Base-by-base conservation (phyloP, 345 rosid genomes). In the Dimocarpus longan region DNA sequence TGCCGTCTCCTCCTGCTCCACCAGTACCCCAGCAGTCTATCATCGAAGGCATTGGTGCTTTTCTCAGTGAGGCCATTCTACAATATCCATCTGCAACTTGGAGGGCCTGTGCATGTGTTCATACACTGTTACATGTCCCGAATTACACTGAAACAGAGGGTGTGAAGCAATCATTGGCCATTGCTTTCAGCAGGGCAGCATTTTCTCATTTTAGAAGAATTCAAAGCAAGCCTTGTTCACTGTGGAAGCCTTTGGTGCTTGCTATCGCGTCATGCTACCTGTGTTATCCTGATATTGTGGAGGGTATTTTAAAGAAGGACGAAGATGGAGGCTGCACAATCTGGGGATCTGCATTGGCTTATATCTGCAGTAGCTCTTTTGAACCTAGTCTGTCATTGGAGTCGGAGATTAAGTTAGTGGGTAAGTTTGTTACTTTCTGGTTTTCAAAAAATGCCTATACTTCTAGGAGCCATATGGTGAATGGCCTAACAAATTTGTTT, bases 31-130 rank as follows among this genome's bases (percentile, higher is more conserved):
- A 77, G n/a, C 80, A 77, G 75, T 91, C 97, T 75, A 86, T 92
- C 57, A 79, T 89, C 82, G 98, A 94, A 85, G 90, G 90, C 68
- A 86, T 94, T 70, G 85, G 91, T 79, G 85, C 90, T 75, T 94
- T 92, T 82, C 82, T 92, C 64, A 84, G 95, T 24, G 89, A 91
- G 81, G 95, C 92, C 69, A 86, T 94, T 80, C 80, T 80, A 43
- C 93, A 92, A 72, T 92, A 94, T 79, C 91, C 93, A 52, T 91
- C 95, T 73, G 98, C 95, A 65, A 85, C 90, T 63, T 82, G 88
- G 87, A 91, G 97, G 86, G 97, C 97, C 71, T 89, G 93, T 83
- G 88, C 90, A 70, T 91, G 94, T 56, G 88, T 89, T 71, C 98
- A 92, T 85, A 68, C 86, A 24, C 80, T 92, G 32, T 88, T 94